Evolutionary conservation across 345 rosid species (phyloP).

Genomic region (Brassica incana): DNA sequence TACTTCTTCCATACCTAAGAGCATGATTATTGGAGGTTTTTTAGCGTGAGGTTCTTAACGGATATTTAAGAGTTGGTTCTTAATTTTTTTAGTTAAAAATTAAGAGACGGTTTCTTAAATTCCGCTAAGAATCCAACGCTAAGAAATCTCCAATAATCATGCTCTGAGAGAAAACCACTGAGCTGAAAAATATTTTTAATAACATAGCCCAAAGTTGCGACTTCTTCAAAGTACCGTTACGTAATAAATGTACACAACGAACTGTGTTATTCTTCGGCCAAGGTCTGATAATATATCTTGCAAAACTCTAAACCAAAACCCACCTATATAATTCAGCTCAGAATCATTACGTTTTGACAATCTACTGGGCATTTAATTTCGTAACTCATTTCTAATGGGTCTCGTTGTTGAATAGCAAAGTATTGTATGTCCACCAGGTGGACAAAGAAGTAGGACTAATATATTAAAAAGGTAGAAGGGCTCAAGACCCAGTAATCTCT

Average conservation of each 20-base stretch:
- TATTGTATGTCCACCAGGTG: not conserved
- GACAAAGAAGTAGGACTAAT: not conserved
- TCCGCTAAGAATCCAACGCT: no score
- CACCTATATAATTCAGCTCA: not conserved
- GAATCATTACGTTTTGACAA: not conserved
- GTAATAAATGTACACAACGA: not conserved
- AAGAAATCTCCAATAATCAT: no score
- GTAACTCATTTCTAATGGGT: slow-evolving; percentile 2
- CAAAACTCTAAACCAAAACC: not conserved
- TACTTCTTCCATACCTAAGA: not conserved
- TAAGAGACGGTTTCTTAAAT: no score
- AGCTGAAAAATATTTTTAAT: not conserved
- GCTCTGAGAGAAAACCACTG: not conserved
- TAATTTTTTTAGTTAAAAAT: no score
- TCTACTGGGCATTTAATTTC: not conserved
- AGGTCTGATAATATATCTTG: not conserved
- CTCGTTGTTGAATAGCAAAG: not conserved
- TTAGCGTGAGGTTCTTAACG: no score
- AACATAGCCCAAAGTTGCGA: not conserved
- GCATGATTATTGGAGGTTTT: no score
- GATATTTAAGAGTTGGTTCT: no score
- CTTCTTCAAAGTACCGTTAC: not conserved
- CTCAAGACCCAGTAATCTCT: not conserved
- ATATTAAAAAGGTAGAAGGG: not conserved
- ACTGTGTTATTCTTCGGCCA: not conserved